These are phyloP conservation scores for Xylariaceae sp. DNA, from an alignment of 2,329 filamentous ascomycete species.

Conservation along the genomic window DNA sequence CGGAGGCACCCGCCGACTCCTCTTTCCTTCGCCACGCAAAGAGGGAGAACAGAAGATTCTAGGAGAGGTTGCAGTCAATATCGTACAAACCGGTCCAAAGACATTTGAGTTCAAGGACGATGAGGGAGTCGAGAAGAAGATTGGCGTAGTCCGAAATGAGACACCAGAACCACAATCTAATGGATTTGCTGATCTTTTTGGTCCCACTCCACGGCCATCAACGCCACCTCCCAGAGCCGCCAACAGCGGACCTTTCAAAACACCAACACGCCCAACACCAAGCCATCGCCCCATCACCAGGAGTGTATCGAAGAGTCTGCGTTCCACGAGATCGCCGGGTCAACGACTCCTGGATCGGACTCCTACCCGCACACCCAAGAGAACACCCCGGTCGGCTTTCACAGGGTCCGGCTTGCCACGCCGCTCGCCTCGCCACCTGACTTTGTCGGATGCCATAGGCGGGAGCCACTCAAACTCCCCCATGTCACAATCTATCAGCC, in stretches of 20 bases:
- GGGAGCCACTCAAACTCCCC: conserved; percentile 4
- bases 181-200: conserved; percentile 60
- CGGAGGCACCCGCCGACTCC: conserved; percentile 62
- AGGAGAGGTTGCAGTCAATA: conserved; percentile 55
- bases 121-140: conserved; percentile 42
- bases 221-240: conserved; percentile 53
- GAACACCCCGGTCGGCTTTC: conserved; percentile 36
- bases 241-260: conserved; percentile 53
- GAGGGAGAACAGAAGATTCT: conserved; percentile 61
- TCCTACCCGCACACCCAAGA: conserved; percentile 41
- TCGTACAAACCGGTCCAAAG: conserved; percentile 44
- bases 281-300: conserved; percentile 60
- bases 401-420: conserved; percentile 10
- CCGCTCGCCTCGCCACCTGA: conserved; percentile 38
- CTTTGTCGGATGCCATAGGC: too few species aligned
- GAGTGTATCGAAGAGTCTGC: conserved; percentile 57
- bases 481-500: conserved; percentile 47
- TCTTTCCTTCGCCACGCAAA: conserved; percentile 76
- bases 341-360: conserved; percentile 47
- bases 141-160: conserved; percentile 34
- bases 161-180: conserved; percentile 33
- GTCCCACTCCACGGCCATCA: conserved; percentile 52
- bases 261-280: conserved; percentile 60
- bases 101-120: conserved; percentile 36
- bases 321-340: conserved; percentile 41